Conservation (phyloP, 1,139 yeast species). For the Sugiyamaella pinicola region DNA sequence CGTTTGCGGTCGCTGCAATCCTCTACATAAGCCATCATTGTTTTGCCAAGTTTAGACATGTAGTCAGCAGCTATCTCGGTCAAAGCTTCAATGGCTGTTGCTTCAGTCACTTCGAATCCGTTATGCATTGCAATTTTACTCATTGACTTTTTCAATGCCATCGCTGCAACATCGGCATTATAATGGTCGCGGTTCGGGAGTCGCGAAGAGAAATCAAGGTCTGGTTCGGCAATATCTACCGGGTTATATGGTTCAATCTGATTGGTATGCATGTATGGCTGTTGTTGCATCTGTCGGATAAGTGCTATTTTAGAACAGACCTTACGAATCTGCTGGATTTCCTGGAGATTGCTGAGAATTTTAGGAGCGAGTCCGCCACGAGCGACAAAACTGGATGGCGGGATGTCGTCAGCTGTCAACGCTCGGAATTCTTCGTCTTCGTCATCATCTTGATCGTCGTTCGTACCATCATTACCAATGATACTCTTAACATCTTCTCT, state of each 20-base stretch:
- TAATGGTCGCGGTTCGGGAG: slow-evolving; percentile 65
- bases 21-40: slow-evolving; percentile 44
- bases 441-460: slow-evolving; percentile 49
- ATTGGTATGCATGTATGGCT: slow-evolving; percentile 71
- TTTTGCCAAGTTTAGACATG: slow-evolving; percentile 69
- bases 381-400: slow-evolving; percentile 47
- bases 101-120: slow-evolving; percentile 86
- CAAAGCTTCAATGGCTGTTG: slow-evolving; percentile 73
- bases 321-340: slow-evolving; percentile 85
- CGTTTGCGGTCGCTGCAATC: slow-evolving; percentile 36
- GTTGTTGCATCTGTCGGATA: slow-evolving; percentile 89
- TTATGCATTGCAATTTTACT: slow-evolving; percentile 87
- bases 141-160: slow-evolving; percentile 67
- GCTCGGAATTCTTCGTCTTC: slow-evolving; percentile 8
- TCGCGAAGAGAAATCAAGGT: slow-evolving; percentile 77
- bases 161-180: slow-evolving; percentile 60
- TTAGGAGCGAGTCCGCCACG: slow-evolving; percentile 62
- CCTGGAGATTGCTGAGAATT: slow-evolving; percentile 64
- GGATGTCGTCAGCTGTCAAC: slow-evolving; percentile 40
- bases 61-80: slow-evolving; percentile 85
- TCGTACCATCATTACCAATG: slow-evolving; percentile 40
- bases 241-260: slow-evolving; percentile 73
- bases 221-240: slow-evolving; percentile 62
- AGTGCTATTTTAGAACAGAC: slow-evolving; percentile 86
- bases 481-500: slow-evolving; percentile 37